A percentile compares a stretch with the other conserved stretches of the same genome.
Conservation (phyloP, 2,329 filamentous ascomycete genomes). For the Ampelomyces quisqualis region DNA sequence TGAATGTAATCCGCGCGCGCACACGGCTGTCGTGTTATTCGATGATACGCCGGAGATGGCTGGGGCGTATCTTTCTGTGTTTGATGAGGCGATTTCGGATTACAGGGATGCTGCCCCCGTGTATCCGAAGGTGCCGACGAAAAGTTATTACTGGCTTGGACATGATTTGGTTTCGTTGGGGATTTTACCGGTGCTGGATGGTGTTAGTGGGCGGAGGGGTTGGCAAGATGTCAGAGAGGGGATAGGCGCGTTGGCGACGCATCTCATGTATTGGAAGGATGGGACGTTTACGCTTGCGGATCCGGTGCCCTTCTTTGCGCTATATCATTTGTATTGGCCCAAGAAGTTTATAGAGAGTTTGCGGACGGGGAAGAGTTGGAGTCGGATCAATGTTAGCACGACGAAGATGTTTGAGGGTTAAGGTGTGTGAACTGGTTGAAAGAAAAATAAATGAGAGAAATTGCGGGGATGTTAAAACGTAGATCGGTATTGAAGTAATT, state of each 20-base stretch:
- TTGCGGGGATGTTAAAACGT: background rate
- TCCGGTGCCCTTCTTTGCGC: constrained; percentile 53
- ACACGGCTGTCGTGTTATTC: constrained; percentile 68
- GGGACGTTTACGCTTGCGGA: constrained; percentile 54
- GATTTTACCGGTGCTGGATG: constrained; percentile 39
- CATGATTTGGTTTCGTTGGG: constrained; percentile 62
- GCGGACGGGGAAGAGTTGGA: constrained; percentile 57
- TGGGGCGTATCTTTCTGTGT: constrained; percentile 30
- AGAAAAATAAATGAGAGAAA: background rate
- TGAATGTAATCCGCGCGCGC: constrained; percentile 69
- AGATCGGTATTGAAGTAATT: background rate
- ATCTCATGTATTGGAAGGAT: constrained; percentile 52
- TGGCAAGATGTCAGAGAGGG: constrained; percentile 25
- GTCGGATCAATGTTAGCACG: constrained; percentile 65
- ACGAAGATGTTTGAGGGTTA: constrained; percentile 55
- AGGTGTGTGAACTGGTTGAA: background rate
- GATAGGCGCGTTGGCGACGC: constrained; percentile 41
- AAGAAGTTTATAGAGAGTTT: constrained; percentile 52
- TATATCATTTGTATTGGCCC: constrained; percentile 58
- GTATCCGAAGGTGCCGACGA: constrained; percentile 22
- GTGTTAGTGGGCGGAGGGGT: constrained; percentile 17
- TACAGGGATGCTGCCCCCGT: constrained; percentile 13
- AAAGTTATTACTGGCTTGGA: constrained; percentile 63
- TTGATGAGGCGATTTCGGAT: constrained; percentile 18
- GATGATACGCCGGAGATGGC: constrained; percentile 32